Evolutionary conservation across 768 basidiomycete genomes (phyloP), one percentile per base, ranked within the genome.

Genomic region (Boletus coccyginus): DNA sequence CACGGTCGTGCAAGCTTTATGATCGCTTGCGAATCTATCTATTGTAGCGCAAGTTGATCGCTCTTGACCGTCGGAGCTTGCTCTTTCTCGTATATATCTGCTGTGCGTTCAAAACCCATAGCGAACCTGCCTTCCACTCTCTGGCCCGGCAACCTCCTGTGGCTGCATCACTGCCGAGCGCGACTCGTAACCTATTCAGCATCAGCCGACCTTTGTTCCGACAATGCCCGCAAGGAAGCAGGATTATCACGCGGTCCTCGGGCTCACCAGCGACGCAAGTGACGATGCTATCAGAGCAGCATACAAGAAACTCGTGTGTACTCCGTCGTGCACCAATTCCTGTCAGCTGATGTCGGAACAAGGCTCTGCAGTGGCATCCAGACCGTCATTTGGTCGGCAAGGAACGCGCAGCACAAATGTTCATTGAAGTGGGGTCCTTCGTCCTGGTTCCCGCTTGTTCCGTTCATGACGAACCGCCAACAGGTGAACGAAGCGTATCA

Each of bases 321-420:
- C 41, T 56, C 50, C 36, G 51, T 59, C 57, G 54, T 57, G 54
- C 52, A 64, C 70, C 52, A 58, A 12, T 62, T 61, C 71, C 53
- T 64, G 56, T 62, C 46, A 46, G 42, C 60, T 62, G 52, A 63
- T 21, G 33, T 50, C 35, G 32, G 10, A 57, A 38, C 33, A 58
- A 81, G 85, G 85, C 83, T 60, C 72, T 87, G 53, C 78, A 77
- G 64, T 88, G 85, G 84, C 85, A 87, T 61, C 85, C 85, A 59
- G 85, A 87, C 70, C 84, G 83, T 57, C 82, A 84, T 69, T 62
- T 69, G 21, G 69, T 75, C 29, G 75, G 79, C 56, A 82, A 79
- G 64, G 80, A 84, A 54, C 66, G 68, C 45, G 82, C 83, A 17
- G 78, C 79, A 49, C 76, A 77, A 60, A 75, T 75, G 62, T 87